Percentiles rank a stretch among this genome's conserved stretches.
These are phyloP conservation scores for Mucor ambiguus DNA, from an alignment of 371 early-diverging fungal species.

Conservation along the genomic window DNA sequence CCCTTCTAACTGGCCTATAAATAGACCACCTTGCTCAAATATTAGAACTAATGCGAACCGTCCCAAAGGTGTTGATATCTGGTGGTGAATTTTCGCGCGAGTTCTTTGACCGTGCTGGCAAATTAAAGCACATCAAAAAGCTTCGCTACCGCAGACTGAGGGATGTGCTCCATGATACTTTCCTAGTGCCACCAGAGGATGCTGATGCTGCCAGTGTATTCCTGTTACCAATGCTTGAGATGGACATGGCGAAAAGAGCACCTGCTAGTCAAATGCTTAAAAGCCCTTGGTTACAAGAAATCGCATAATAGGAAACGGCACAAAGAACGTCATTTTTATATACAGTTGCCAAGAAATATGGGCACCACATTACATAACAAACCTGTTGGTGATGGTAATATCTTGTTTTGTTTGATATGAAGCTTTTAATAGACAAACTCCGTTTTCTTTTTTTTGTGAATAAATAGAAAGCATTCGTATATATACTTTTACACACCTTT, in stretches of 20 bases:
- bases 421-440: constrained; percentile 6
- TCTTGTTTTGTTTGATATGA: neutral
- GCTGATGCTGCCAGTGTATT: constrained; percentile 62
- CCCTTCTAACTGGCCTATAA: neutral
- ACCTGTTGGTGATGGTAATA: neutral
- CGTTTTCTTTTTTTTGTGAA: neutral
- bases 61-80: constrained; percentile 76
- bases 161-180: constrained; percentile 87
- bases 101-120: constrained; percentile 80
- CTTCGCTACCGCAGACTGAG: constrained; percentile 79
- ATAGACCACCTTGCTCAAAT: constrained; percentile 96
- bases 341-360: constrained; percentile 4
- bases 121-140: constrained; percentile 85
- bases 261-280: constrained; percentile 59
- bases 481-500: neutral
- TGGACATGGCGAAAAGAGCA: constrained; percentile 62
- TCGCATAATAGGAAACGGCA: neutral
- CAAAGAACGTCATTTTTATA: neutral
- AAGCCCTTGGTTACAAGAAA: constrained; percentile 58
- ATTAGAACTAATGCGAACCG: constrained; percentile 84
- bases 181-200: constrained; percentile 59
- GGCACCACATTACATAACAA: constrained; percentile 1
- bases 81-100: constrained; percentile 79
- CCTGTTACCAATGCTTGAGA: constrained; percentile 77
- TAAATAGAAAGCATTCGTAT: neutral